These are phyloP conservation scores for Debaryomyces subglobosus DNA, from an alignment of 1,139 yeast species.

Conservation along the genomic window DNA sequence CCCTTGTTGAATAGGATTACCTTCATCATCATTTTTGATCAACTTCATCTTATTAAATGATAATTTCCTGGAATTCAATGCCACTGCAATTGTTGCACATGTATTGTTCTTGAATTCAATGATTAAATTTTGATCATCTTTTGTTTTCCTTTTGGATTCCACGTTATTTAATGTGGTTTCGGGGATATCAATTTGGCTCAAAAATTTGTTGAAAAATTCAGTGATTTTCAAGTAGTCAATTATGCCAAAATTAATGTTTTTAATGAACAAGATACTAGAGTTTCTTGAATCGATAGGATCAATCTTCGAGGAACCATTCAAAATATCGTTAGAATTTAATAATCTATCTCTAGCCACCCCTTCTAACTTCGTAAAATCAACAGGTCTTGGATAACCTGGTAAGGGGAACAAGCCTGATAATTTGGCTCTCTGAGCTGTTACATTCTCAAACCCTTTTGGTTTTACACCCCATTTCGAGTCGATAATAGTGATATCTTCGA, in stretches of 20 bases:
- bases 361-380: conserved; percentile 57
- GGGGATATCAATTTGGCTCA: conserved; percentile 38
- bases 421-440: conserved; percentile 80
- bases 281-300: conserved; percentile 56
- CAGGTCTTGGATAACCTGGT: conserved; percentile 68
- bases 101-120: conserved; percentile 56
- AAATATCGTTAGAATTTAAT: conserved; percentile 42
- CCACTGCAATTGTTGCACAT: conserved; percentile 62
- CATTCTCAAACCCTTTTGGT: conserved; percentile 76
- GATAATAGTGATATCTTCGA: conserved; percentile 40
- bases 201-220: conserved; percentile 44
- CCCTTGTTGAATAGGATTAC: conserved; percentile 11
- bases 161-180: conserved; percentile 35
- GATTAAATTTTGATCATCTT: conserved; percentile 42
- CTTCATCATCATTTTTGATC: conserved; percentile 23
- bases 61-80: conserved; percentile 45
- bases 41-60: conserved; percentile 27
- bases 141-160: conserved; percentile 35
- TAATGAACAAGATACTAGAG: conserved; percentile 52
- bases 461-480: conserved; percentile 74
- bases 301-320: conserved; percentile 44
- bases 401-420: conserved; percentile 78
- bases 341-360: conserved; percentile 47
- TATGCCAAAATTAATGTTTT: conserved; percentile 46
- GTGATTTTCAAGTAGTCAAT: conserved; percentile 45